Base-by-base conservation (phyloP, 2,329 filamentous ascomycete genomes). In the Diaporthe batatas region DNA sequence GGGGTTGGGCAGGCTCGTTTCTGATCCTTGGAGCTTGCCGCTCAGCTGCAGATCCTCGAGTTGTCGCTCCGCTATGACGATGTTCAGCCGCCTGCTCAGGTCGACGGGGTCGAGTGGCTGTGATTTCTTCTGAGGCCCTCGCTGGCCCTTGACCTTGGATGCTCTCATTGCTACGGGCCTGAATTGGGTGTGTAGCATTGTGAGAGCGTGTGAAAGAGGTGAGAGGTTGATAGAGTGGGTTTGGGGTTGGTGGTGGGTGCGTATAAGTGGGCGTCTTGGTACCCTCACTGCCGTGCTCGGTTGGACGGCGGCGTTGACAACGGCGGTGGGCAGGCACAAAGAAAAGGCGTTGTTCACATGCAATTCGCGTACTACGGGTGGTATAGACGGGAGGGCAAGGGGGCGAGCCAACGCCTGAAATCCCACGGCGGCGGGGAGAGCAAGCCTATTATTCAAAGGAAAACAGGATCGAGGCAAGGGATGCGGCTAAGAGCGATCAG, bases 401-500 rank as follows among this genome's bases (percentile, higher is more conserved):
- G 62, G 36, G 23, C 47, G 47, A 53, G 47, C 62, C 62, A 67
- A 67, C 25, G 44, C 44, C 36, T 25, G 42, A 67, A 67, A 39
- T 67, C 25, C 44, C 29, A 67, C n/a, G 47, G 47, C 29, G 32
- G 62, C 42, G 21, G 44, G 62, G 47, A 10, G 44, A 25, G 51
- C 62, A 25, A 53, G 62, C 47, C 47, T 67, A 67, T 67, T 67
- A 67, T 67, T 67, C 62, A 67, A 67, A 53, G 44, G 62, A 67
- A 67, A 51, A 53, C 62, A 67, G 62, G 62, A 67, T 67, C 62
- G 62, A 67, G 39, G 62, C 62, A 67, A 67, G 62, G 62, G 62
- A 67, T 67, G 62, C 62, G 62, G 62, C 62, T 67, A 67, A 67
- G 53, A 53, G 62, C 62, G 62, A 67, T 67, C 62, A 67, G 62